Percentiles rank a stretch among this genome's conserved stretches.
Evolutionary conservation across 108 stramenopile genomes (phyloP).

Genomic region (Skeletonema tropicum): DNA sequence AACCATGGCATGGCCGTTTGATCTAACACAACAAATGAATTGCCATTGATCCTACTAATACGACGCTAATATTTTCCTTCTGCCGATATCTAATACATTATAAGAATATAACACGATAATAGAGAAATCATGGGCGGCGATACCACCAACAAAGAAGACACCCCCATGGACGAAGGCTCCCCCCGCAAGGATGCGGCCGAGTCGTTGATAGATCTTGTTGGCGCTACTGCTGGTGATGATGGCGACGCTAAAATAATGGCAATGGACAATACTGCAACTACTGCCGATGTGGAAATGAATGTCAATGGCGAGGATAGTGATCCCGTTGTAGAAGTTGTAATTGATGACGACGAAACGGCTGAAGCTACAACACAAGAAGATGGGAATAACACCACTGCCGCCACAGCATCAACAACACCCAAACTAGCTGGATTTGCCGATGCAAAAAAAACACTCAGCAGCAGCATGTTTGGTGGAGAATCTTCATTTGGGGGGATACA

Average conservation of each 20-base stretch:
- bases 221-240: not conserved
- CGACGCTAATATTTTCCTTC: too few relatives aligned
- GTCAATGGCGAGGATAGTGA: not conserved
- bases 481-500: not conserved
- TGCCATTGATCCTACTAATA: too few relatives aligned
- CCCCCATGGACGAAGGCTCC: not conserved
- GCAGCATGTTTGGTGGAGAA: not conserved
- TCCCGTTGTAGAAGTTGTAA: not conserved
- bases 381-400: not conserved
- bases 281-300: not conserved
- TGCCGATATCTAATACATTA: too few relatives aligned
- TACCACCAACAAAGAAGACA: not conserved
- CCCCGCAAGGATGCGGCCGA: not conserved
- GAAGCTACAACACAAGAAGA: not conserved
- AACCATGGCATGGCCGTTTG: too few relatives aligned
- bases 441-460: constrained; percentile 11
- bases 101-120: too few relatives aligned
- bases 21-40: too few relatives aligned
- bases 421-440: constrained; percentile 38
- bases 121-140: not conserved
- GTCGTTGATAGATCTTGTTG: not conserved
- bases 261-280: not conserved
- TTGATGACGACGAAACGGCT: not conserved
- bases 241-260: too few relatives aligned
- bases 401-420: not conserved